Percentiles rank a stretch among this genome's conserved stretches.
phyloP scores from a whole-genome alignment of 2,329 filamentous ascomycete genomes.

The Elsinoe batatas region DNA sequence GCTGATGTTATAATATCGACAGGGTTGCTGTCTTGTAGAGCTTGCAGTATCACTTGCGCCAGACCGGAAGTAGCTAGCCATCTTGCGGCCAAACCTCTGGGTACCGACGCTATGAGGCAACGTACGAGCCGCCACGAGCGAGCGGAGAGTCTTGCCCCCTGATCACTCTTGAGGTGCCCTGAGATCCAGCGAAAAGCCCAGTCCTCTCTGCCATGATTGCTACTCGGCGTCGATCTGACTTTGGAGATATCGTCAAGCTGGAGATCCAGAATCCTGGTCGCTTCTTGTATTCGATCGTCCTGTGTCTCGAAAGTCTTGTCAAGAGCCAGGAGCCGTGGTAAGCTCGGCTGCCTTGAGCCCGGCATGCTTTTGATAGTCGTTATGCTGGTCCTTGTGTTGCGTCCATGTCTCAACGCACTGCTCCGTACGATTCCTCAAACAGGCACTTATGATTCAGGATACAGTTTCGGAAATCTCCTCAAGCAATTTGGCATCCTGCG shows the following conservation, averaged over 20 bases:
- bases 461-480: not conserved
- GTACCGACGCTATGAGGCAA: conserved; percentile 7
- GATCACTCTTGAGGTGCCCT: conserved; percentile 44
- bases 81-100: conserved; percentile 11
- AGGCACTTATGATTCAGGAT: too few relatives aligned
- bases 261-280: conserved; percentile 30
- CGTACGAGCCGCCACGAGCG: conserved; percentile 48
- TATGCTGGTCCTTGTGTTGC: too few relatives aligned
- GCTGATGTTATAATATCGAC: not conserved
- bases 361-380: not conserved
- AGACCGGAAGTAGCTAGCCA: conserved; percentile 4
- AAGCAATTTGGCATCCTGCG: not conserved
- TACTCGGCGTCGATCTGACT: not conserved
- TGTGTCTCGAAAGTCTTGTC: conserved; percentile 29
- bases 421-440: too few relatives aligned
- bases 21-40: conserved; percentile 5
- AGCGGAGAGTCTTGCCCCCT: conserved; percentile 34
- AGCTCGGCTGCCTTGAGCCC: not conserved
- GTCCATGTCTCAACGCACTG: too few relatives aligned
- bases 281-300: conserved; percentile 32
- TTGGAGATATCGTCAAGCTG: conserved; percentile 14
- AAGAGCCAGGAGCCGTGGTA: conserved; percentile 31
- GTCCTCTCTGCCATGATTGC: conserved; percentile 41
- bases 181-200: conserved; percentile 59
- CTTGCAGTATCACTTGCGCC: not conserved